Conservation (phyloP, 225 moss, liverwort and hornwort species). For the Physcomitrellopsis africana region DNA sequence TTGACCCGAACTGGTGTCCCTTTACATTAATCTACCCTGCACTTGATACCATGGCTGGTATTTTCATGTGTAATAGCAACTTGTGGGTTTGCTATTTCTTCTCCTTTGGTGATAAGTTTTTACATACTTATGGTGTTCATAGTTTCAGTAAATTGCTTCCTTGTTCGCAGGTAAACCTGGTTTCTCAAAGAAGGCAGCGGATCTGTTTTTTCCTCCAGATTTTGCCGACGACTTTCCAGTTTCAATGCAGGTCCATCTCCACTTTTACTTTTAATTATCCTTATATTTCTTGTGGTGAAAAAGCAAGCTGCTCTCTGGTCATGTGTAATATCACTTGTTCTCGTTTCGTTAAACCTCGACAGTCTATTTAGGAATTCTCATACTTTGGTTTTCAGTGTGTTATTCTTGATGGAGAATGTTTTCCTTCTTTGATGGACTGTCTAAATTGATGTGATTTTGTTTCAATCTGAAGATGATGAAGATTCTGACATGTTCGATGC, state of each 20-base stretch:
- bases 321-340: not conserved
- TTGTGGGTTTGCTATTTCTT: not conserved
- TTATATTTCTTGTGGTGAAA: not conserved
- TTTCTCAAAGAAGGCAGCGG: conserved; percentile 90
- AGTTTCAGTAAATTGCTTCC: conserved; percentile 10
- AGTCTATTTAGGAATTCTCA: not conserved
- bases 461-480: not conserved
- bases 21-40: conserved; percentile 13
- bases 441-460: not conserved
- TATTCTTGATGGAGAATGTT: not conserved
- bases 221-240: conserved; percentile 95
- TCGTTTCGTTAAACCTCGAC: not conserved
- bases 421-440: conserved; percentile 12
- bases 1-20: conserved; percentile 35
- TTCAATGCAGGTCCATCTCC: conserved; percentile 78
- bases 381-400: conserved; percentile 7
- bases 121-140: conserved; percentile 3
- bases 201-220: conserved; percentile 90
- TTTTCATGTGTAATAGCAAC: not conserved
- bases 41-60: conserved; percentile 1
- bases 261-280: not conserved
- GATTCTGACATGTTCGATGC: conserved; percentile 3
- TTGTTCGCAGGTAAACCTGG: conserved; percentile 74
- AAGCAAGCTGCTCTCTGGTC: not conserved
- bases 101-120: too few species aligned